Percentiles rank a stretch among this genome's conserved stretches.
Evolutionary conservation across 176 grass and related monocot genomes (phyloP).

Genomic region (Oryza meyeriana): DNA sequence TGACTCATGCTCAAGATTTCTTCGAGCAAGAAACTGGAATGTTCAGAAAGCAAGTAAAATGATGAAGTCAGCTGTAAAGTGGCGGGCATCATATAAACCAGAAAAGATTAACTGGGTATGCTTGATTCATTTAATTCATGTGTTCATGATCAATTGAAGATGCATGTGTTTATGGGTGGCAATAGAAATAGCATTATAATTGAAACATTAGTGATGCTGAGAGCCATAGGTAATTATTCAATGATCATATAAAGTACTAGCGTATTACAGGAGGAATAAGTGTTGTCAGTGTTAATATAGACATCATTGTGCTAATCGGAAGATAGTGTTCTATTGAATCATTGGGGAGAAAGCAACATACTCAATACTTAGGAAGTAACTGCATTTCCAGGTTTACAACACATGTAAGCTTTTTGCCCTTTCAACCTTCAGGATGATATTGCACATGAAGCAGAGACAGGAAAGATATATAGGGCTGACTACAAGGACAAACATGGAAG

Average conservation of each 20-base stretch:
- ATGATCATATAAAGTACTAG: not conserved
- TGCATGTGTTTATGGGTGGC: not conserved
- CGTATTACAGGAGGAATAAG: not conserved
- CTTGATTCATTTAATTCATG: not conserved
- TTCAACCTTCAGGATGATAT: constrained; percentile 58
- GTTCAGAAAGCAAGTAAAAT: constrained; percentile 69
- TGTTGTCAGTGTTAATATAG: not conserved
- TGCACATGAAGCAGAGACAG: constrained; percentile 65
- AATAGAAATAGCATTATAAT: not conserved
- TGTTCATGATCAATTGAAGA: constrained; percentile 7
- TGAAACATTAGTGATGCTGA: not conserved
- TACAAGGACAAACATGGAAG: constrained; percentile 76
- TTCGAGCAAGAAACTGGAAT: constrained; percentile 71
- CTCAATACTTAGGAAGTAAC: not conserved
- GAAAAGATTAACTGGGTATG: constrained; percentile 68
- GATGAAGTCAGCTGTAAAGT: constrained; percentile 67
- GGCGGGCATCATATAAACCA: constrained; percentile 59
- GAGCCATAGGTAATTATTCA: not conserved
- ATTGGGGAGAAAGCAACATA: not conserved
- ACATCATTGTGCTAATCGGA: not conserved
- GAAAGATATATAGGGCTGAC: constrained; percentile 80
- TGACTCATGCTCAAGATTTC: constrained; percentile 52
- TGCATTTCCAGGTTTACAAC: not conserved
- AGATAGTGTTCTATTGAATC: not conserved
- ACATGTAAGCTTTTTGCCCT: constrained; percentile 9